Conservation (phyloP, 129 eudicot species). For the Scalesia atractyloides region DNA sequence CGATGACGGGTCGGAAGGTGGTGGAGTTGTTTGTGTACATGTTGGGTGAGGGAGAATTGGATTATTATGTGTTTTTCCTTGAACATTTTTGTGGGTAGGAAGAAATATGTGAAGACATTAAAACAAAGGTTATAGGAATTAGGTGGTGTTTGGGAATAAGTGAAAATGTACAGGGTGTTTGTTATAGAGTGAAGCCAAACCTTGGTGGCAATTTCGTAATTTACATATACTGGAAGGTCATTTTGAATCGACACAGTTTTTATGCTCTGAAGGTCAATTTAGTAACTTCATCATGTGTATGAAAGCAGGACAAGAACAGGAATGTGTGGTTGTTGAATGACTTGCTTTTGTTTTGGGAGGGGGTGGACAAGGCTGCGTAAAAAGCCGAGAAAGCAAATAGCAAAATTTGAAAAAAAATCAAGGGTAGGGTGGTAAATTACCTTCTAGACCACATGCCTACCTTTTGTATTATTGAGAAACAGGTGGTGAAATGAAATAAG, state of each 20-base stretch:
- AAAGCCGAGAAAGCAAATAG: constrained; percentile 72
- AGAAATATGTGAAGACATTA: constrained; percentile 45
- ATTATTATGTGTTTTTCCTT: constrained; percentile 39
- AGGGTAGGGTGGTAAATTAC: constrained; percentile 15
- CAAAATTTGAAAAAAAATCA: constrained; percentile 29
- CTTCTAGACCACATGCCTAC: constrained; percentile 17
- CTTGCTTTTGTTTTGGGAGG: constrained; percentile 54
- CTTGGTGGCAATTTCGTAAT: constrained; percentile 46
- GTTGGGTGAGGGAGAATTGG: constrained; percentile 37
- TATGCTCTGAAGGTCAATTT: constrained; percentile 28
- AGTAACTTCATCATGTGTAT: constrained; percentile 18
- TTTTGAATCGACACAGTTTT: background rate
- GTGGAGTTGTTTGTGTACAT: constrained; percentile 44
- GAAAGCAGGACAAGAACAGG: constrained; percentile 28
- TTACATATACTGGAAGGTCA: constrained; percentile 2
- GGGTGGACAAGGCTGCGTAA: constrained; percentile 49
- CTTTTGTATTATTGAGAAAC: background rate
- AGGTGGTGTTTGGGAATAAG: constrained; percentile 56
- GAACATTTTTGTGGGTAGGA: constrained; percentile 42
- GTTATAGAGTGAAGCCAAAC: constrained; percentile 45
- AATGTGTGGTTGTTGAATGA: constrained; percentile 46
- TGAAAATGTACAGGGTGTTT: constrained; percentile 58
- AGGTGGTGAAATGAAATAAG: too few relatives aligned
- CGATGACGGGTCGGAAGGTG: background rate
- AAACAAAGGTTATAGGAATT: constrained; percentile 23